Conservation (phyloP, 495 filamentous ascomycete species). For the Penicillium coprophilum region DNA sequence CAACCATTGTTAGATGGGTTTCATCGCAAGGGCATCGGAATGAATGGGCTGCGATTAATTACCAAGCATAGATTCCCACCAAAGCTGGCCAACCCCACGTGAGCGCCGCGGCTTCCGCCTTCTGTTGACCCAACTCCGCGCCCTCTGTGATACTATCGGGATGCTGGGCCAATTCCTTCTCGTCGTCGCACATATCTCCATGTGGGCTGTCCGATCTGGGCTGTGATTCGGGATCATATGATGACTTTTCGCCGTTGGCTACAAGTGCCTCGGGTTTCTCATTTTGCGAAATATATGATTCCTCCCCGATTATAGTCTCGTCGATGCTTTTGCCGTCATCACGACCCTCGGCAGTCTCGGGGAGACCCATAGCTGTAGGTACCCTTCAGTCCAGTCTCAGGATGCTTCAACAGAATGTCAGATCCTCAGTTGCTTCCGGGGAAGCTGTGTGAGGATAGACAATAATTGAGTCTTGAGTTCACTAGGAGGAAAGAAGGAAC, state of each 20-base stretch:
- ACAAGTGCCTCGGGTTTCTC: neutral
- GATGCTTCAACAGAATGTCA: neutral
- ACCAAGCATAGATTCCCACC: conserved; percentile 42
- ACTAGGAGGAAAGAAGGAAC: neutral
- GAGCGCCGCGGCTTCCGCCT: conserved; percentile 45
- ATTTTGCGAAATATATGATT: neutral
- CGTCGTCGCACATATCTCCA: conserved; percentile 24
- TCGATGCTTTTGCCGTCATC: neutral
- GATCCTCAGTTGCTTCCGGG: neutral
- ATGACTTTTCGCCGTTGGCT: neutral
- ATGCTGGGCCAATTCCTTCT: conserved; percentile 25
- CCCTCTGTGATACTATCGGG: conserved; percentile 28
- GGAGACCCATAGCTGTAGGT: conserved; percentile 3
- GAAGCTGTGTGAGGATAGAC: neutral
- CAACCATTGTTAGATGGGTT: conserved; percentile 16
- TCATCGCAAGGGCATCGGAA: neutral
- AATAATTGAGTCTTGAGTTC: neutral
- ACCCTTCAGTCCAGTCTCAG: neutral
- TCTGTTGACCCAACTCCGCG: conserved; percentile 38
- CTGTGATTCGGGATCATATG: neutral
- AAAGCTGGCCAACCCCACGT: conserved; percentile 39
- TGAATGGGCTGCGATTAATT: neutral
- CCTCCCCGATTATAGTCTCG: neutral
- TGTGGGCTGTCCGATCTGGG: neutral
- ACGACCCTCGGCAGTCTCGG: conserved; percentile 1